Evolutionary conservation across 441 rosid species (phyloP).

Genomic region (Dalechampia spathulata): DNA sequence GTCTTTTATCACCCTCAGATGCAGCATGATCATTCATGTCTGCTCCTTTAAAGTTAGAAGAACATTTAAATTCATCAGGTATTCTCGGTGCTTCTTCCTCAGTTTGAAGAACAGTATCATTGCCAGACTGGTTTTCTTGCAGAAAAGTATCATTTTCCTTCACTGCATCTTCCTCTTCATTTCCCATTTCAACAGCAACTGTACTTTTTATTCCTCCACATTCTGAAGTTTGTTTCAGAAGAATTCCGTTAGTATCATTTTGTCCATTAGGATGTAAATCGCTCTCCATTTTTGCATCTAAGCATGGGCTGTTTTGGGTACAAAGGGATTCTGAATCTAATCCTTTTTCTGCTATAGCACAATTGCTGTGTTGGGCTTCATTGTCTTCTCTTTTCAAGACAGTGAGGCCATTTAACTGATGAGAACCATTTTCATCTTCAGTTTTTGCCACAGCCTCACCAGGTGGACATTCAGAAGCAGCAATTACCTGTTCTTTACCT

Average conservation of each 20-base stretch:
- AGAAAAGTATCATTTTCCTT: slow-evolving; percentile 22
- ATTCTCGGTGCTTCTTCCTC: slow-evolving; percentile 35
- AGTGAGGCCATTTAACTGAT: slow-evolving; percentile 37
- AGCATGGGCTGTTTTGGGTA: slow-evolving; percentile 43
- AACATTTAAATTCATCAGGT: slow-evolving; percentile 41
- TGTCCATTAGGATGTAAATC: slow-evolving; percentile 31
- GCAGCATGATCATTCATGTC: slow-evolving; percentile 33
- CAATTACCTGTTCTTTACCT: slow-evolving; percentile 37
- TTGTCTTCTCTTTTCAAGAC: slow-evolving; percentile 34
- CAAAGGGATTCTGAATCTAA: slow-evolving; percentile 69
- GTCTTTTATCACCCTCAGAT: slow-evolving; percentile 30
- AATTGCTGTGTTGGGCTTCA: slow-evolving; percentile 36
- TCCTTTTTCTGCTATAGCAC: slow-evolving; percentile 33
- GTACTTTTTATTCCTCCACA: slow-evolving; percentile 33
- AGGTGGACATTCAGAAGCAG: slow-evolving; percentile 32
- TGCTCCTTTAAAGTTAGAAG: slow-evolving; percentile 29
- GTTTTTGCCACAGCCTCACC: slow-evolving; percentile 30
- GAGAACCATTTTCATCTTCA: slow-evolving; percentile 33
- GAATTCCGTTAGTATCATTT: slow-evolving; percentile 36
- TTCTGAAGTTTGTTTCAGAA: slow-evolving; percentile 31
- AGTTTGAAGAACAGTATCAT: slow-evolving; percentile 31
- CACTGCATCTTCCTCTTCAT: slow-evolving; percentile 30
- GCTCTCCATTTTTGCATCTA: slow-evolving; percentile 50
- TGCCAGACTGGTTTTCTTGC: slow-evolving; percentile 29
- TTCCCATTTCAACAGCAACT: slow-evolving; percentile 33